These are phyloP conservation scores for Aspergillus viridinutans DNA, from an alignment of 2,329 filamentous ascomycete genomes.

Conservation along the genomic window DNA sequence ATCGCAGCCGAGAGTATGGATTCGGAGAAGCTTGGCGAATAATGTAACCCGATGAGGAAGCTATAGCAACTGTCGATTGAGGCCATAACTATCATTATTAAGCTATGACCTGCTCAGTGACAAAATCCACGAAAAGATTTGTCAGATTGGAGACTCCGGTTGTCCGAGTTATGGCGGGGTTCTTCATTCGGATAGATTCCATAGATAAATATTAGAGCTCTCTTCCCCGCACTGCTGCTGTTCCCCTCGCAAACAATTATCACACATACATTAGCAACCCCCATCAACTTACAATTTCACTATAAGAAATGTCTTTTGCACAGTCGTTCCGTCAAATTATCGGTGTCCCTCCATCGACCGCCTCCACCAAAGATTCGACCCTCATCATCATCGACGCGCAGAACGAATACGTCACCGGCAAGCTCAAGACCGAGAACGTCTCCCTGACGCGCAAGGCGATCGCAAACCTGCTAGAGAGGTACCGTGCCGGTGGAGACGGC, in stretches of 20 bases:
- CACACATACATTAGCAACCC: background rate
- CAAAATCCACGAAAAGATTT: background rate
- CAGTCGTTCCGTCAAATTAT: slow-evolving; percentile 50
- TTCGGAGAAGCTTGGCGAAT: background rate
- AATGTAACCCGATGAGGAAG: background rate
- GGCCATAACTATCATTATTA: too few relatives aligned
- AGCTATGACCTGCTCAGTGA: too few relatives aligned
- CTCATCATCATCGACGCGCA: slow-evolving; percentile 68
- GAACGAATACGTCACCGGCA: slow-evolving; percentile 59
- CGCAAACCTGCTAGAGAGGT: slow-evolving; percentile 53
- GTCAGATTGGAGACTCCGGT: background rate
- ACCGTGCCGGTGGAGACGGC: slow-evolving; percentile 47
- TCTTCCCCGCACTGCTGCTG: background rate
- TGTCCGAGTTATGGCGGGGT: background rate
- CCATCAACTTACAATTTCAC: background rate
- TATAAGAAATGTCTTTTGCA: slow-evolving; percentile 8
- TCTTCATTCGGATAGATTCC: too few relatives aligned
- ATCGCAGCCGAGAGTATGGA: background rate
- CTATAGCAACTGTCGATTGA: too few relatives aligned
- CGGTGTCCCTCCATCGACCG: slow-evolving; percentile 53
- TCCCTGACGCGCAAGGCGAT: slow-evolving; percentile 54
- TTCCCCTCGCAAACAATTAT: background rate
- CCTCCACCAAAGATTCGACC: slow-evolving; percentile 54
- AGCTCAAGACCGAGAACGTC: slow-evolving; percentile 54
- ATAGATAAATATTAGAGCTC: background rate